phyloP scores from a whole-genome alignment of 2,329 filamentous ascomycete genomes.

The Chaetomium sp. region DNA sequence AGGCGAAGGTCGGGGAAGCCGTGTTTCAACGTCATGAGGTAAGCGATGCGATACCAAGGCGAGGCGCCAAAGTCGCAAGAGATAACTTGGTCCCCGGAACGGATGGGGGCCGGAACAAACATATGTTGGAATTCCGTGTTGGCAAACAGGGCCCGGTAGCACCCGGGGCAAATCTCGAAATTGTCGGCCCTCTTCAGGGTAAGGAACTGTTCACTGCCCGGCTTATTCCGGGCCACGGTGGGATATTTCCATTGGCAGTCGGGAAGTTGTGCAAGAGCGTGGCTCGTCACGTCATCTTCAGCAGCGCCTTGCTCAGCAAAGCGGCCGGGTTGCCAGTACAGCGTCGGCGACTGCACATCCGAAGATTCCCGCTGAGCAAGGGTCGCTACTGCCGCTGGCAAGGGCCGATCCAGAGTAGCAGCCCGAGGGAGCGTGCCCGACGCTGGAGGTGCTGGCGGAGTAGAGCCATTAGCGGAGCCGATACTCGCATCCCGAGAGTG shows the following conservation, averaged over 20 bases:
- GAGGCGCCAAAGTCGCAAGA: slow-evolving; percentile 77
- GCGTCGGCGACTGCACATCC: slow-evolving; percentile 34
- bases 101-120: slow-evolving; percentile 64
- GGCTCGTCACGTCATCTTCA: slow-evolving; percentile 49
- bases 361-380: slow-evolving; percentile 33
- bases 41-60: slow-evolving; percentile 83
- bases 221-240: slow-evolving; percentile 40
- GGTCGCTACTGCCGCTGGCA: slow-evolving; percentile 31
- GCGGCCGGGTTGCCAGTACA: slow-evolving; percentile 50
- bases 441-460: slow-evolving; percentile 29
- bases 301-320: slow-evolving; percentile 46
- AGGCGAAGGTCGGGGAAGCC: slow-evolving; percentile 66
- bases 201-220: slow-evolving; percentile 76
- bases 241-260: slow-evolving; percentile 69
- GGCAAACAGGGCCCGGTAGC: slow-evolving; percentile 70
- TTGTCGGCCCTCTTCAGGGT: slow-evolving; percentile 69
- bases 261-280: slow-evolving; percentile 55
- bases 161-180: slow-evolving; percentile 82
- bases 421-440: slow-evolving; percentile 29
- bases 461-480: slow-evolving; percentile 32
- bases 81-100: slow-evolving; percentile 59
- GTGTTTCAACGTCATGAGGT: slow-evolving; percentile 76
- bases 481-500: slow-evolving; percentile 39
- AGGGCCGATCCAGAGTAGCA: slow-evolving; percentile 33
- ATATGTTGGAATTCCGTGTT: slow-evolving; percentile 67